Base-by-base conservation (phyloP, 768 basidiomycete genomes). In the Termitomyces heimii region DNA sequence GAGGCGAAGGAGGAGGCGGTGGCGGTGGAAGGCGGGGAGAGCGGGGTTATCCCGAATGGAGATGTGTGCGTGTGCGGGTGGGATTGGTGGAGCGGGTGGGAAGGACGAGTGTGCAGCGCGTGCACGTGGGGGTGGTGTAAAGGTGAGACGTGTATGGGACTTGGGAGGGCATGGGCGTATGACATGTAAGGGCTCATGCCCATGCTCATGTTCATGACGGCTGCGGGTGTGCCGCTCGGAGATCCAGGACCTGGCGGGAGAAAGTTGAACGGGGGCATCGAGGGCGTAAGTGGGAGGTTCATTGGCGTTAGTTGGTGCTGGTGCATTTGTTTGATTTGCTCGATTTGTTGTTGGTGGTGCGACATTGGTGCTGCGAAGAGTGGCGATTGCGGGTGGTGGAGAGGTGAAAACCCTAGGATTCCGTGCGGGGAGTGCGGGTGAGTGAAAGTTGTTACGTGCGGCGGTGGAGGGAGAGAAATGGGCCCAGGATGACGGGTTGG, bases 211-310 rank as follows among this genome's bases (percentile, higher is more conserved):
- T 20, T 20, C 39, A 40, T 10, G 34, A 2, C 18, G 18, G 24
- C 13, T 1, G 49, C 22, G 10, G 44, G 32, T 14, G 49, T 20
- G n/a, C 39, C 29, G 29, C 2, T 13, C 2, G 47, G n/a, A 3
- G 48, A 22, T 0, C 47, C 31, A 14, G 43, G 22, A 32, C 22
- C 31, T 0, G 53, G 51, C 3, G 51, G 51, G 37, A 52, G 51
- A 13, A 97, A 95, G 13, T 85, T 86, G 73, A 97, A 98, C 5
- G 92, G 85, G 1, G 96, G 96, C 95, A 98, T 98, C 59, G 89
- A 90, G 0, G 95, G 94, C n/a, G 95, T 97, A 66, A 97, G 93
- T 1, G 92, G 89, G 14, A 91, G 51, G 4, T 24, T 18, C 18
- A 52, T 39, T 0, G 26, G 50, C 3, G 50, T 52, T 12, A 39